phyloP scores from a whole-genome alignment of 2,329 filamentous ascomycete genomes.

The Botryosphaeria dothidea region DNA sequence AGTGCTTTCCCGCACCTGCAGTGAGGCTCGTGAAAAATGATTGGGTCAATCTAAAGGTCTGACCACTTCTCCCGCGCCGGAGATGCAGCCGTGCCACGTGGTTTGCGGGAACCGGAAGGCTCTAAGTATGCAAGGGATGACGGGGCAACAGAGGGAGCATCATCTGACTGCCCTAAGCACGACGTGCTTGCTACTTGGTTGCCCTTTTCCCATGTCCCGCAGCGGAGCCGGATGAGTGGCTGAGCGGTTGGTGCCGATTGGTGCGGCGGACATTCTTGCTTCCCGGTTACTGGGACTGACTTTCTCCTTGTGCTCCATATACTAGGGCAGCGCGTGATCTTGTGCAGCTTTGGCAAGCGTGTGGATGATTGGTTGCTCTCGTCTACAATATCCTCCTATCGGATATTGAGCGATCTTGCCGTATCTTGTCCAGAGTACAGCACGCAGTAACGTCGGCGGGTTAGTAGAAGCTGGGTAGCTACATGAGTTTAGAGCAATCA shows the following conservation, averaged over 20 bases:
- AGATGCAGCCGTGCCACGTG: neutral
- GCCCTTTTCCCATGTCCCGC: neutral
- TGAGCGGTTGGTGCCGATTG: neutral
- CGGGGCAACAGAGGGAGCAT: neutral
- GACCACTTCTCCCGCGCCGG: neutral
- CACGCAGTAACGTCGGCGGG: neutral
- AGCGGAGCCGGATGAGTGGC: too few relatives aligned
- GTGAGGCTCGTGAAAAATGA: neutral
- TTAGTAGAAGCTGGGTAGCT: neutral
- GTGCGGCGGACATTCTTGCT: neutral
- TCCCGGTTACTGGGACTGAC: neutral
- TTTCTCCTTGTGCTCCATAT: neutral
- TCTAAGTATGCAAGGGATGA: neutral
- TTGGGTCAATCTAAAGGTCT: neutral
- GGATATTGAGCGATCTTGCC: too few relatives aligned
- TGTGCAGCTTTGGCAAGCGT: neutral
- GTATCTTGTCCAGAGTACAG: neutral
- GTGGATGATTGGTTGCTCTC: neutral
- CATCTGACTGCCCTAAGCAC: neutral
- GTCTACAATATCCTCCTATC: neutral
- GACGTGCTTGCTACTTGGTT: neutral
- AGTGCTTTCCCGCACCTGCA: too few relatives aligned
- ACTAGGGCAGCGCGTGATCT: neutral
- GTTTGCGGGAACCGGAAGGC: neutral
- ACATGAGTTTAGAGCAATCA: neutral